Percentiles rank a stretch among this genome's conserved stretches.
These are phyloP conservation scores for Fragaria nilgerrensis DNA, from an alignment of 306 rosid genomes.

Conservation along the genomic window DNA sequence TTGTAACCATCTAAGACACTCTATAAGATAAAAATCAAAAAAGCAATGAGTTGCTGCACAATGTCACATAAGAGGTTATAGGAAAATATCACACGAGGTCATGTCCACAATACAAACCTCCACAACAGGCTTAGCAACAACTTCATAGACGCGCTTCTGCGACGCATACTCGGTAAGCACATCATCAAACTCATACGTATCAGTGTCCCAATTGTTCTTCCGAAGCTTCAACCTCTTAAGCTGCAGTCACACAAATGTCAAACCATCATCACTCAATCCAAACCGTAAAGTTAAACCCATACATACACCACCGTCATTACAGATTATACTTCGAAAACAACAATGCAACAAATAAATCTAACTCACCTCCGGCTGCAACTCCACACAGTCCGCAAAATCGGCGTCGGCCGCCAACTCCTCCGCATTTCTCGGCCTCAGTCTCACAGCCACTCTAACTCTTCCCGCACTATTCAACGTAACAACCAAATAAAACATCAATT, in stretches of 20 bases:
- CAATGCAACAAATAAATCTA: constrained; percentile 13
- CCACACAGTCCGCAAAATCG: constrained; percentile 93
- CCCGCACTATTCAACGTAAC: constrained; percentile 56
- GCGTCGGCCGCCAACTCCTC: constrained; percentile 84
- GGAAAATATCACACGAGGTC: background rate
- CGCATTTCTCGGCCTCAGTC: constrained; percentile 82
- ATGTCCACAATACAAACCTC: constrained; percentile 53
- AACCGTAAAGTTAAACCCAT: background rate
- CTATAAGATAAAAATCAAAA: constrained; percentile 38
- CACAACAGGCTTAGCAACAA: constrained; percentile 97
- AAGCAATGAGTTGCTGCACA: background rate
- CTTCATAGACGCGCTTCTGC: constrained; percentile 97
- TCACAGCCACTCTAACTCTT: constrained; percentile 92
- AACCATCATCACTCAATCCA: background rate
- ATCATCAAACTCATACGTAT: constrained; percentile 89
- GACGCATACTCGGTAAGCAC: constrained; percentile 89
- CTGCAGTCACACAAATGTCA: constrained; percentile 43
- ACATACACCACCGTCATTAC: background rate
- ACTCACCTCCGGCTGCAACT: constrained; percentile 84
- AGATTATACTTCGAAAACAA: constrained; percentile 11
- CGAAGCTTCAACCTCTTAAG: constrained; percentile 90
- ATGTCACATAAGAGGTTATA: background rate
- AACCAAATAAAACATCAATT: background rate
- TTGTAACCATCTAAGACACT: constrained; percentile 95
- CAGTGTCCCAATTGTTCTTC: constrained; percentile 92